Base-by-base conservation (phyloP, 75 land plant species). In the Selaginella tamariscina region DNA sequence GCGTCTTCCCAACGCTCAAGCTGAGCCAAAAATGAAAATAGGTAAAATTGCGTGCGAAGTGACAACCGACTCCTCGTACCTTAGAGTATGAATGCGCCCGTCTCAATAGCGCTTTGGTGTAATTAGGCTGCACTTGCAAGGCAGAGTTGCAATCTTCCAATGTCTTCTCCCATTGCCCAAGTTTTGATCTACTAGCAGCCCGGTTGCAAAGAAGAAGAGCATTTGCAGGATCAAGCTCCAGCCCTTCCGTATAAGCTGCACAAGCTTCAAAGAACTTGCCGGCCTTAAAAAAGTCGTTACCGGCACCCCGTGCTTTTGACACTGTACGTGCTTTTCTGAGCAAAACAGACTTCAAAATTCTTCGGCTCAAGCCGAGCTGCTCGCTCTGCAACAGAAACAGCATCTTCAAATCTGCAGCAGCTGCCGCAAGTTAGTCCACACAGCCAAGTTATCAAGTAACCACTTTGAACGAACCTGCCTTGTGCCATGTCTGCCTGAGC, bases 61-160 rank as follows among this genome's bases (percentile, higher is more conserved):
- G 67, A 65, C 24, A 28, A 26, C n/a, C 2, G 31, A 1, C 11
- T 22, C 1, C 59, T 60, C 32, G 63, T 60, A 87, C 98, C 90
- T 89, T 87, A 65, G 64, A 65, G 69, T 82, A 72, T 23, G 86
- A 87, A 72, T 74, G 78, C 18, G 98, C 98, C 30, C 98, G 81
- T 15, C 98, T 80, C 32, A 85, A 80, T 59, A 89, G 86, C 11
- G 98, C 98, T 75, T 94, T 94, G 0, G 70, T 73, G 65, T 94
- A 94, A 64, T 80, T 83, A 2, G 91, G 95, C 56, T 82, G 88
- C 24, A 82, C 75, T 5, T 70, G 70, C 21, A 94, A 72, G 24
- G 96, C 98, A 24, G 82, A 73, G 55, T 85, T 83, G 70, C 96
- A 94, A 59, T 94, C 98, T 66, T 83, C 91, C 23, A 89, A 67